Base-by-base conservation (phyloP, 768 basidiomycete species). In the Amylocystis lapponica region DNA sequence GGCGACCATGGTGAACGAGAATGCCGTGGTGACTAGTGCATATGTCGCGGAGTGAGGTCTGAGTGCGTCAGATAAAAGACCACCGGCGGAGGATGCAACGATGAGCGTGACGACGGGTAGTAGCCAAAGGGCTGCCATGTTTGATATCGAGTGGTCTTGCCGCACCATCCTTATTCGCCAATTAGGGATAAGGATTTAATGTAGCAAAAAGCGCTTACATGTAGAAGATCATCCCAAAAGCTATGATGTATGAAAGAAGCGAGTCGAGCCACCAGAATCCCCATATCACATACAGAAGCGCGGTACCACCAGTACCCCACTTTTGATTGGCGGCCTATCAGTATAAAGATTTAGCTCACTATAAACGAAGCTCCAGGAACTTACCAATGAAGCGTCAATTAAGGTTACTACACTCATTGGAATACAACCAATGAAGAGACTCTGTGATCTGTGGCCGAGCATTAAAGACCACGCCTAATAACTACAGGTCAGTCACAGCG, bases 211-310 rank as follows among this genome's bases (percentile, higher is more conserved):
- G 30, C 10, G 51, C 69, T 50, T 41, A 75, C 76, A 78, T 77
- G 3, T 63, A 57, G 51, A 75, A 67, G 5, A 77, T 44, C 66
- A 76, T 67, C 14, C 74, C 76, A 31, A 78, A 66, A 32, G 69
- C 72, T 41, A 70, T 59, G 6, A 65, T 5, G 31, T 72, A 63
- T 6, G 76, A 70, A 17, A 70, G 45, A 0, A 57, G 36, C 1
- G 63, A 63, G 49, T 73, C 71, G 19, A 74, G 30, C 75, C 74
- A 78, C 76, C 76, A 79, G 34, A 72, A 61, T 16, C 59, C 74
- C 67, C 75, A 73, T 22, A 74, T 45, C 25, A 65, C 57, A 41
- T 63, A 70, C 25, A 74, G 59, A 29, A 74, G 65, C 9, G 46
- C 40, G 1, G n/a, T 47, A 8, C 66, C 64, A 2, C 68, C 72